Conservation (phyloP, 495 filamentous ascomycete species). For the Penicillium malachiteum region DNA sequence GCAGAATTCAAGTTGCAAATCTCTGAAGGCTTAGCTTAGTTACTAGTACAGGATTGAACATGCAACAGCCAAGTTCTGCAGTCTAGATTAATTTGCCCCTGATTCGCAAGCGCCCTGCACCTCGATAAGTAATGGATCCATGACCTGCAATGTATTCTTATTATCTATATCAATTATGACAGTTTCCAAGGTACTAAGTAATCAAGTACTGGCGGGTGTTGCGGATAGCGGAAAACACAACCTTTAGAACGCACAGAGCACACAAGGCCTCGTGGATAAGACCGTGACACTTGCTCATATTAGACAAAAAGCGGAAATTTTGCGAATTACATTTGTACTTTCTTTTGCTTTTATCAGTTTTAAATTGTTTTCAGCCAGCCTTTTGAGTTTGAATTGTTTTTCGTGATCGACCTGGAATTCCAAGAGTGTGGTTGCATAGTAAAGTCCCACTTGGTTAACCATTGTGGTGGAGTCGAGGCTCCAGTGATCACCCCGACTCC, state of each 20-base stretch:
- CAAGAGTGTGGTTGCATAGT: conserved; percentile 3
- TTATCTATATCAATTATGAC: no score
- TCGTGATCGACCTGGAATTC: neutral
- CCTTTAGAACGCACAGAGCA: conserved; percentile 9
- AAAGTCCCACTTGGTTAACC: conserved; percentile 2
- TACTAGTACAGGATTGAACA: no score
- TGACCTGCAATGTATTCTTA: neutral
- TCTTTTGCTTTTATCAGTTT: neutral
- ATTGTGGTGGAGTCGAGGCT: conserved; percentile 1
- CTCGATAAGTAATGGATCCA: conserved; percentile 9
- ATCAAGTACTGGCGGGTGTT: conserved; percentile 12
- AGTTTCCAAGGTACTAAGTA: no score
- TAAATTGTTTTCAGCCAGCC: neutral
- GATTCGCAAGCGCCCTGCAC: conserved; percentile 9
- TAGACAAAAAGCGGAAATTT: neutral
- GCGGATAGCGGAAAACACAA: conserved; percentile 12
- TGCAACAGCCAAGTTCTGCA: neutral
- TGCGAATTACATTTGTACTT: neutral
- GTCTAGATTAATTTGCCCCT: neutral
- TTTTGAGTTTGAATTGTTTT: neutral
- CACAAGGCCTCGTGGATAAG: conserved; percentile 22
- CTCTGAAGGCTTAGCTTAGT: no score
- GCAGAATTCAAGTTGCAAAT: no score
- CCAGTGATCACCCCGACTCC: conserved; percentile 12
- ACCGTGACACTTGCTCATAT: conserved; percentile 21